Evolutionary conservation across 176 grass and related monocot species (phyloP), one percentile per base, ranked within the genome.

Genomic region (Aegilops tauschii): DNA sequence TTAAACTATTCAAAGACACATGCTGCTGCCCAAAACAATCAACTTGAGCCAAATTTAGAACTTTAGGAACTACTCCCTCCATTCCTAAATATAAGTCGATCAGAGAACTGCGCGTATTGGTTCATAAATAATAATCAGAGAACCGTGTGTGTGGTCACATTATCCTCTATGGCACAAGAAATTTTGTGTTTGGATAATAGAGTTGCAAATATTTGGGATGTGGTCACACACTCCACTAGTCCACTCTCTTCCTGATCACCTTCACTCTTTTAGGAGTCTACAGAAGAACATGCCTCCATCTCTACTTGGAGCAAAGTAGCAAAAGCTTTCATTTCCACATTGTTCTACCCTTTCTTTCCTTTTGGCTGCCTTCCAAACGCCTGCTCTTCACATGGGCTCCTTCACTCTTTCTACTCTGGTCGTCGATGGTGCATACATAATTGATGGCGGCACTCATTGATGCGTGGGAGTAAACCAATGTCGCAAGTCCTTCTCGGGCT

Each of bases 351-450:
- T 69, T 30, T 21, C 31, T 25, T 21, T 62, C 47, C 42, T 74
- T 74, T 45, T 2, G 73, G 72, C 74, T 63, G 64, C 67, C 37
- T 76, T 83, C 58, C 82, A 82, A 65, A 17, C 69, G 64, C 71
- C 13, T 66, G 56, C 59, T 27, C 66, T 21, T 45, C 66, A 80
- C 88, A 93, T 93, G 88, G 72, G 69, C 32, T 75, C 73, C 28
- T 61, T 76, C 47, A 49, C 47, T 75, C 83, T 76, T 70, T 64
- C 74, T 21, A 40, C 50, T 14, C 10, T 52, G 79, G 79, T 71
- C 61, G 52, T 69, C n/a, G 49, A 84, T 4, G 56, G 32, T n/a
- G 11, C 70, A 70, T 65, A 45, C 40, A 45, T 45, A 17, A 64
- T 52, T 61, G 49, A 72, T 52, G 59, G 63, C 21, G 9, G 30